Base-by-base conservation (phyloP, 78 protist genomes). In the Tieghemostelium lacteum region DNA sequence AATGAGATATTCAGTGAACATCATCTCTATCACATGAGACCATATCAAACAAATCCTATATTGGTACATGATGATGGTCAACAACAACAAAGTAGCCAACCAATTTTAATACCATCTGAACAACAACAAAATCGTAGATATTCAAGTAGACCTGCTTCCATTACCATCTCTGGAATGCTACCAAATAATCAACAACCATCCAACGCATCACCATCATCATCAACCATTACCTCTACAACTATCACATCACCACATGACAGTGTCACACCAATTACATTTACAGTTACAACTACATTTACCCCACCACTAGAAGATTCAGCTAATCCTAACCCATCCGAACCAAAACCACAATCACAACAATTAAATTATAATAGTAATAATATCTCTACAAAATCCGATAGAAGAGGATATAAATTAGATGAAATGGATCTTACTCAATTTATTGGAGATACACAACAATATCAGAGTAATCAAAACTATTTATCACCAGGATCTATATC, bases 181-280 rank as follows among this genome's bases (percentile, higher is more conserved):
- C 83, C 83, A n/a, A 52, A 34, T 20, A 31, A 29, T 34, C 50
- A 62, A 20, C 61, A 26, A 31, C 75, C 73, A 34, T 54, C 61
- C 26, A 55, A 62, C 33, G 14, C 22, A 45, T 34, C 63, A 17
- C 91, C 76, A 29, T 60, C 70, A 1, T 33, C 70, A 7, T 78
- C 88, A 22, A 78, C 88, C 8, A 66, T 78, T 22, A 78, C 88
- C 1, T 78, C 88, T 20, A 78, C 88, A 19, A 78, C 88, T 8
- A 66, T 78, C 20, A 78, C 88, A 8, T 78, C 88, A 28, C 88
- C 88, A 66, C 88, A 78, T 39, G 76, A 78, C 42, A 54, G 76
- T 14, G 50, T 55, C 2, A 69, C 75, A 20, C 88, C 88, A 78
- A 78, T 78, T 22, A 78, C 88, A 20, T 78, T 78, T 60, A 78